These are phyloP conservation scores for Macrolepiota fuliginosa DNA, from an alignment of 768 basidiomycete genomes.

Conservation along the genomic window DNA sequence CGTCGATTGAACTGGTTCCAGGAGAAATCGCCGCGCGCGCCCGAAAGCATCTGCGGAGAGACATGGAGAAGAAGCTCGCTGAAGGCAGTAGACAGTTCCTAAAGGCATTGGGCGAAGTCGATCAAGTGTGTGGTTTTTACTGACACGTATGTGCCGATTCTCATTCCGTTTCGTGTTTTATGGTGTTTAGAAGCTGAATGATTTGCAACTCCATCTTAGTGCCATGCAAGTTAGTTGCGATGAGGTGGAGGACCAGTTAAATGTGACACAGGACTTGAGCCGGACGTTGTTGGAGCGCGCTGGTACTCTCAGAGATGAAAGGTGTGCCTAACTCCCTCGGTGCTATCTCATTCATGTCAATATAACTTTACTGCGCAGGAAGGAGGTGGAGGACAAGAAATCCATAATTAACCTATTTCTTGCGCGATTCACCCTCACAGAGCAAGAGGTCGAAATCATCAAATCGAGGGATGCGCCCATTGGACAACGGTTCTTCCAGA, in stretches of 20 bases:
- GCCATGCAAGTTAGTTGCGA: constrained; percentile 84
- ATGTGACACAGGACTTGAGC: constrained; percentile 73
- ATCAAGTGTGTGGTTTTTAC: constrained; percentile 62
- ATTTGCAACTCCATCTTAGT: constrained; percentile 70
- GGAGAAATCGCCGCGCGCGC: constrained; percentile 72
- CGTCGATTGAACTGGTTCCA: constrained; percentile 33
- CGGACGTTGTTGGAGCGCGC: constrained; percentile 80
- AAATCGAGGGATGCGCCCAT: constrained; percentile 78
- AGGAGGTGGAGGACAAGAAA: constrained; percentile 66
- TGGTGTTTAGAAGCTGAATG: constrained; percentile 70
- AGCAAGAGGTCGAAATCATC: constrained; percentile 70
- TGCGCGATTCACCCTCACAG: constrained; percentile 77
- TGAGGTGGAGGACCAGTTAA: constrained; percentile 76
- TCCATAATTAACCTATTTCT: constrained; percentile 81
- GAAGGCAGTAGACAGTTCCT: constrained; percentile 83
- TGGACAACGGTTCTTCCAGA: constrained; percentile 71
- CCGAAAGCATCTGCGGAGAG: constrained; percentile 75
- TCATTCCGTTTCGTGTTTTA: not conserved
- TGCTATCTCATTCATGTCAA: not conserved
- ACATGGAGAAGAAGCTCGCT: constrained; percentile 81
- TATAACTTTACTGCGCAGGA: constrained; percentile 35
- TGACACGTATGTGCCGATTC: constrained; percentile 7
- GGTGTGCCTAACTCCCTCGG: constrained; percentile 38
- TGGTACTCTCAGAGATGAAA: constrained; percentile 67
- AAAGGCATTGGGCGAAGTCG: constrained; percentile 82